Conservation (phyloP, 1,139 yeast genomes). For the Entelexis sorbosivorans region DNA sequence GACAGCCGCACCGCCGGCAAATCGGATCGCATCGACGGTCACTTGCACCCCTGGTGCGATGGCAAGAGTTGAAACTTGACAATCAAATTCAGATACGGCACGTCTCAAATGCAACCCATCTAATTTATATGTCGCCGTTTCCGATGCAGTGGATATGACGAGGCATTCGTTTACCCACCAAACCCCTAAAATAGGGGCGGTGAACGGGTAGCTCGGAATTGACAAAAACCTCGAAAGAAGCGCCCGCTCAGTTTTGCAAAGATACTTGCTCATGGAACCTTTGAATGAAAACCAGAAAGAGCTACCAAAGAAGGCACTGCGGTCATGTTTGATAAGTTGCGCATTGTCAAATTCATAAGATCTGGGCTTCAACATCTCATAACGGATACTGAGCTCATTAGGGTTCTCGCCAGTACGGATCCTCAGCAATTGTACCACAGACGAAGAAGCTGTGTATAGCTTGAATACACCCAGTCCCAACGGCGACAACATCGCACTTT, state of each 20-base stretch:
- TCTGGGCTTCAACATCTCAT: neutral
- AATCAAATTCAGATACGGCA: neutral
- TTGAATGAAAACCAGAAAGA: neutral
- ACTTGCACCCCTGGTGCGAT: constrained; percentile 1
- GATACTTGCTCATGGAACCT: neutral
- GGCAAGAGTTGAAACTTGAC: neutral
- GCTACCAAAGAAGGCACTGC: neutral
- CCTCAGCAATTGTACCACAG: neutral
- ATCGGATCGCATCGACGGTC: neutral
- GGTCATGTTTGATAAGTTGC: neutral
- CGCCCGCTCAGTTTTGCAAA: neutral
- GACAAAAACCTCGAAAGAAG: neutral
- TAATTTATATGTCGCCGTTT: neutral
- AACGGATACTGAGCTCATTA: neutral
- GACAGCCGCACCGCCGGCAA: neutral
- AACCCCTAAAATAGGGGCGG: neutral
- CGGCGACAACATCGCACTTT: neutral
- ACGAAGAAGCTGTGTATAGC: neutral
- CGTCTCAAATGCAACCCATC: neutral
- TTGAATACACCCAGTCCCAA: neutral
- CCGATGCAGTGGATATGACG: neutral
- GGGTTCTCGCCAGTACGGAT: neutral
- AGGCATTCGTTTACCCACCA: neutral
- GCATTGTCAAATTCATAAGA: neutral
- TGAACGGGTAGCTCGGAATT: neutral